phyloP scores from a whole-genome alignment of 2,329 filamentous ascomycete genomes.

The Phaeosphaeriaceae sp. region DNA sequence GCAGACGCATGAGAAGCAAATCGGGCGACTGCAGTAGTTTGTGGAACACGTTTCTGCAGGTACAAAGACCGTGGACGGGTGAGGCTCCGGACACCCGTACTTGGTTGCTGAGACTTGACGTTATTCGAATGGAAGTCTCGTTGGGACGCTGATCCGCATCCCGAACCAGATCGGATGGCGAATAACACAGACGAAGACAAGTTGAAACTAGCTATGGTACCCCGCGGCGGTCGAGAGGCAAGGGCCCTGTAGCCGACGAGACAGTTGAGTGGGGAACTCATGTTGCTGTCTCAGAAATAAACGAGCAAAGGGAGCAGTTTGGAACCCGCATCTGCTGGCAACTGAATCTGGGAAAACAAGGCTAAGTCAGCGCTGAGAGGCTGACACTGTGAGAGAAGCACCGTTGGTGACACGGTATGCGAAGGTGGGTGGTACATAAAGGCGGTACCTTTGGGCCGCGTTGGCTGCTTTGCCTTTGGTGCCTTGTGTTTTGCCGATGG shows the following conservation, averaged over 20 bases:
- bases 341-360: slow-evolving; percentile 5
- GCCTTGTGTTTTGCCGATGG: slow-evolving; percentile 29
- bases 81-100: slow-evolving; percentile 29
- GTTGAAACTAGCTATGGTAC: slow-evolving; percentile 23
- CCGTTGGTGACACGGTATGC: slow-evolving; percentile 20
- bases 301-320: slow-evolving; percentile 26
- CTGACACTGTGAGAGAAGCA: slow-evolving; percentile 18
- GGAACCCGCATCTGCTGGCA: slow-evolving; percentile 44
- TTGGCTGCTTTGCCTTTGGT: slow-evolving; percentile 9
- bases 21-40: slow-evolving; percentile 32
- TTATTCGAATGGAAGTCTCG: slow-evolving; percentile 25
- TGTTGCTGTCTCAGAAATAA: slow-evolving; percentile 33
- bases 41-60: slow-evolving; percentile 39
- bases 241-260: slow-evolving; percentile 33
- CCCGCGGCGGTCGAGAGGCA: slow-evolving; percentile 31
- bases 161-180: slow-evolving; percentile 23
- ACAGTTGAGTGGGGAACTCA: slow-evolving; percentile 37
- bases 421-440: slow-evolving; percentile 33
- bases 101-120: slow-evolving; percentile 19
- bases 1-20: slow-evolving; percentile 43
- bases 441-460: slow-evolving; percentile 30
- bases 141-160: slow-evolving; percentile 11
- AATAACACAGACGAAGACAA: slow-evolving; percentile 20
- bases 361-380: slow-evolving; percentile 14
- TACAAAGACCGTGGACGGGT: slow-evolving; percentile 33